phyloP scores from a whole-genome alignment of 805 yeast species.

The Yamadazyma takamatsuzukensis region DNA sequence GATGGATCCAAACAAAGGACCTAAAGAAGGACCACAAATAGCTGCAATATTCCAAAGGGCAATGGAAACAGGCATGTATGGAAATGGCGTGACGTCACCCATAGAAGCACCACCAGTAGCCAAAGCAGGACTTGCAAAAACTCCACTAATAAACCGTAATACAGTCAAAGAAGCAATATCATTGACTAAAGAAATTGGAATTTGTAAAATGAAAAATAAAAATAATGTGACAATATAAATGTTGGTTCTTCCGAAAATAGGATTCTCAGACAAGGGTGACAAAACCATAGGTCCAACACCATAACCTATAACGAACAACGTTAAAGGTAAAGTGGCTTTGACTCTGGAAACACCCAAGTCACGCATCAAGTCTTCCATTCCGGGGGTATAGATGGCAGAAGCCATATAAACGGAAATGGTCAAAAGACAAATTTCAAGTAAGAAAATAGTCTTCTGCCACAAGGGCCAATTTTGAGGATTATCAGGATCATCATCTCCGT shows the following conservation, averaged over 20 bases:
- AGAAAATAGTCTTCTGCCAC: constrained; percentile 32
- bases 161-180: constrained; percentile 51
- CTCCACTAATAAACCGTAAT: constrained; percentile 51
- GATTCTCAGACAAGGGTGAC: constrained; percentile 58
- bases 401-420: constrained; percentile 48
- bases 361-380: constrained; percentile 40
- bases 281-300: constrained; percentile 61
- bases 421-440: constrained; percentile 16
- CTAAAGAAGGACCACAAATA: constrained; percentile 52
- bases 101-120: constrained; percentile 60
- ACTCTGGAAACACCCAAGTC: constrained; percentile 44
- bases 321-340: constrained; percentile 49
- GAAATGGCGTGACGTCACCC: constrained; percentile 44
- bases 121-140: constrained; percentile 54
- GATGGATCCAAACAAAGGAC: constrained; percentile 55
- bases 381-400: constrained; percentile 55
- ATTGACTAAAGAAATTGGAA: constrained; percentile 51
- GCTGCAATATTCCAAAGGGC: constrained; percentile 54
- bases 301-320: constrained; percentile 58
- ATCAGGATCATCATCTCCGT: constrained; percentile 45
- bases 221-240: constrained; percentile 48
- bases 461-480: constrained; percentile 56
- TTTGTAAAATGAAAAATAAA: constrained; percentile 49
- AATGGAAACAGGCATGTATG: constrained; percentile 43
- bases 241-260: constrained; percentile 50